Evolutionary conservation across 441 rosid species (phyloP).

Genomic region (Gossypium schwendimanii): DNA sequence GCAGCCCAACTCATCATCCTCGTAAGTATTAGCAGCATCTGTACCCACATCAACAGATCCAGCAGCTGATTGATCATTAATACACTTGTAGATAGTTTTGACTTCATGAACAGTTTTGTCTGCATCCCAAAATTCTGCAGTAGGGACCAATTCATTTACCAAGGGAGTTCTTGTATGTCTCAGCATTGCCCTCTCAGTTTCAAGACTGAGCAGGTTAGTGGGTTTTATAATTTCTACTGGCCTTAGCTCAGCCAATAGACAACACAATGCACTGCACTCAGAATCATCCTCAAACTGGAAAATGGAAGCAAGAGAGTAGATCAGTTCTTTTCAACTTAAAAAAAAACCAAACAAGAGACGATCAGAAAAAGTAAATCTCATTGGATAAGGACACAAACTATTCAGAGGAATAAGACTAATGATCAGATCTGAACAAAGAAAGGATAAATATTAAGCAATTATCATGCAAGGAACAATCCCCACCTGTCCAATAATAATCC

Average conservation of each 20-base stretch:
- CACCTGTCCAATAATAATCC: conserved; percentile 86
- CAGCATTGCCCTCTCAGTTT: conserved; percentile 63
- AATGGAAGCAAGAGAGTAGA: conserved; percentile 3
- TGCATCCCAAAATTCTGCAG: conserved; percentile 85
- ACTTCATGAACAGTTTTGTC: conserved; percentile 69
- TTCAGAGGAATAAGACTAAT: neutral
- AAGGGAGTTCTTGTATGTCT: conserved; percentile 88
- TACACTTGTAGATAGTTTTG: conserved; percentile 40
- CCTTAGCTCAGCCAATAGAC: conserved; percentile 77
- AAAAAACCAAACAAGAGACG: neutral
- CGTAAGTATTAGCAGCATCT: conserved; percentile 19
- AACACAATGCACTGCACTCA: conserved; percentile 71
- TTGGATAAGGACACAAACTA: neutral
- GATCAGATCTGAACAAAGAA: neutral
- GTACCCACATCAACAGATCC: conserved; percentile 28
- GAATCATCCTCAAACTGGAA: conserved; percentile 75
- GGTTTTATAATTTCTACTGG: conserved; percentile 97
- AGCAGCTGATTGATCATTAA: conserved; percentile 35
- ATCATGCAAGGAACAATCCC: neutral
- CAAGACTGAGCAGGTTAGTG: conserved; percentile 55
- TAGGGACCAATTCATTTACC: conserved; percentile 71
- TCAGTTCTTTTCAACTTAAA: conserved; percentile 7
- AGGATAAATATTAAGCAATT: neutral
- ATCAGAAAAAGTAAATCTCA: neutral
- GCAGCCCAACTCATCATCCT: conserved; percentile 25